Conservation (phyloP, 2,329 filamentous ascomycete genomes). For the Ciborinia camelliae region DNA sequence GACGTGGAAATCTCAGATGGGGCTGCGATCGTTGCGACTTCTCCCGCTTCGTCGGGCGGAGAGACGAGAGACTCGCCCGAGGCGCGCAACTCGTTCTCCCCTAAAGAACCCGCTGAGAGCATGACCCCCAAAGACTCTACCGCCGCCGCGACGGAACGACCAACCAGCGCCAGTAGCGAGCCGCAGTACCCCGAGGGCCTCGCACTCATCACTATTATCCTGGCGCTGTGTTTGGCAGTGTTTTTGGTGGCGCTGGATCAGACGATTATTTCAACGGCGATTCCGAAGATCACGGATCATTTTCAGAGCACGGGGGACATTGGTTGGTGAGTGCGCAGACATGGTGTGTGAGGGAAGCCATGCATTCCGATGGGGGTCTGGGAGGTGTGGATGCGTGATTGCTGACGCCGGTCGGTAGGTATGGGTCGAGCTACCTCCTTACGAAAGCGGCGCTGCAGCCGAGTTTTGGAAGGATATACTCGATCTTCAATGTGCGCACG, state of each 20-base stretch:
- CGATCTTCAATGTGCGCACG: constrained; percentile 25
- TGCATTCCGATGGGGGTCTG: not conserved
- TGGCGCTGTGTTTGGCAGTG: constrained; percentile 33
- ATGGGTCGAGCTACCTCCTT: constrained; percentile 34
- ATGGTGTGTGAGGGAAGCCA: not conserved
- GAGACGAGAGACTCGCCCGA: not conserved
- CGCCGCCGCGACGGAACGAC: not conserved
- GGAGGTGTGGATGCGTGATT: not conserved
- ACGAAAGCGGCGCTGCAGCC: constrained; percentile 37
- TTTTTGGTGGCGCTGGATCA: constrained; percentile 35
- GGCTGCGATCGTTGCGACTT: not conserved
- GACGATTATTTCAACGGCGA: constrained; percentile 40
- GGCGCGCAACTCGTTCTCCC: not conserved
- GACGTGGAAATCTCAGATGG: not conserved
- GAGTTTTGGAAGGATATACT: constrained; percentile 37
- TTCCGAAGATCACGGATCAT: too few relatives aligned
- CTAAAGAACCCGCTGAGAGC: not conserved
- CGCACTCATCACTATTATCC: constrained; percentile 30
- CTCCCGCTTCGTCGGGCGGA: not conserved
- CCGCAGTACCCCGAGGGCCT: constrained; percentile 21
- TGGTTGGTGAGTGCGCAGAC: constrained; percentile 41
- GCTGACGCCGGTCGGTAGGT: not conserved
- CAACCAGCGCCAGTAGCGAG: not conserved
- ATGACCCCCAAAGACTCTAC: not conserved
- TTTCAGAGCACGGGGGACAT: constrained; percentile 43